Base-by-base conservation (phyloP, 1,139 yeast species). In the Saccharomycopsis hybrid region DNA sequence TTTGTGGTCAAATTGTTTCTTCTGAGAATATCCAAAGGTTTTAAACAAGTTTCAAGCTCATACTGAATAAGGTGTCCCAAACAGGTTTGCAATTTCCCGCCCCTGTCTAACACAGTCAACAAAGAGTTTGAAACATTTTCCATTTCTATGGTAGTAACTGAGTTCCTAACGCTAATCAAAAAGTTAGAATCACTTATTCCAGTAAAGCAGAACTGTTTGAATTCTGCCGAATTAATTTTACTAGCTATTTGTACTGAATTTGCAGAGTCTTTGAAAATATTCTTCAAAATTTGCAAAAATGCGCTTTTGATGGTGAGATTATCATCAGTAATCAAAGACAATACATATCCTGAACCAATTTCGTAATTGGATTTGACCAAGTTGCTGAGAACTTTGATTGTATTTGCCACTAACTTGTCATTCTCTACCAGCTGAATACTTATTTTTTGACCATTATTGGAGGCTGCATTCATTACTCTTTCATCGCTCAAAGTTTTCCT, bases 1-100 rank as follows among this genome's bases (percentile, higher is more conserved):
- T 89, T 76, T 0, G 96, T 87, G 38, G 94, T 85, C 31, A 88
- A 85, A 49, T 92, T 83, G 63, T 88, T 88, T 53, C 95, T 74
- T 60, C 96, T 73, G 58, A 88, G 72, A 32, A 87, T 77, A 60
- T 86, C 95, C 42, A 85, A 76, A 96, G 54, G 78, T 78, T 31
- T 68, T 68, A 28, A 87, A 70, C 49, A 85, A 68, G 5, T 76
- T 73, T 5, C 74, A 66, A 46, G 85, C 80, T 41, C 55, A 35
- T 47, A 41, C n/a, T 44, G 33, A 27, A 52, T n/a, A 4, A 52
- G 33, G 9, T 30, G 5, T 27, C 27, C n/a, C 40, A 50, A 28
- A 5, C 38, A n/a, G 4, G 33, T 35, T 2, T 37, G 30, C 5
- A 86, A 65, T 11, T 70, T 66, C 56, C 85, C 78, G 41, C 81